Percentiles rank a stretch among this genome's conserved stretches.
Evolutionary conservation across 139 green algal genomes (phyloP).

Genomic region (Tetratostichococcus sp.): DNA sequence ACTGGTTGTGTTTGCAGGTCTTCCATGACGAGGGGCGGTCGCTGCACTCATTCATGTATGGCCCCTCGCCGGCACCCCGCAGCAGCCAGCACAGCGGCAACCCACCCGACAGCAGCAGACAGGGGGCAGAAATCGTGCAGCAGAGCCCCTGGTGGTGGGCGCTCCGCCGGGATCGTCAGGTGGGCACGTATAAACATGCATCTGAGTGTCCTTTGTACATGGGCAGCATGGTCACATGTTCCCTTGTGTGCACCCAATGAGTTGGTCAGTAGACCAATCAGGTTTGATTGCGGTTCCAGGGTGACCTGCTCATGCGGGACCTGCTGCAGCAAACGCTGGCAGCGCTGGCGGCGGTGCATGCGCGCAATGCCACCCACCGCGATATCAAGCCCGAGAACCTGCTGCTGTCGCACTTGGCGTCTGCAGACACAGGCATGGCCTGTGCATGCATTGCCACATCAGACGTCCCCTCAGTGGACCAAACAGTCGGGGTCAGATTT

Average conservation of each 20-base stretch:
- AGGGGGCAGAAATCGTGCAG: constrained; percentile 41
- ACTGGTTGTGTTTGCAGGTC: constrained; percentile 24
- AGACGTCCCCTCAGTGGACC: too few relatives aligned
- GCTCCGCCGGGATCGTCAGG: constrained; percentile 11
- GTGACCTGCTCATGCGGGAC: constrained; percentile 17
- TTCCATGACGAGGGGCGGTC: constrained; percentile 60
- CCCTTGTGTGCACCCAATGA: too few relatives aligned
- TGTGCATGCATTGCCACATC: too few relatives aligned
- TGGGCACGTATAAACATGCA: too few relatives aligned
- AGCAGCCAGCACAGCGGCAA: background rate
- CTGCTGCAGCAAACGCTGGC: constrained; percentile 56
- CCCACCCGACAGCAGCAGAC: background rate
- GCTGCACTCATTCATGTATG: constrained; percentile 71
- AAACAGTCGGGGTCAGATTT: too few relatives aligned
- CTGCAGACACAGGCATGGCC: background rate
- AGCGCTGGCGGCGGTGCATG: constrained; percentile 51
- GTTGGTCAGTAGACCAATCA: too few relatives aligned
- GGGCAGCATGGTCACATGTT: too few relatives aligned
- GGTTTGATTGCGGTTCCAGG: background rate
- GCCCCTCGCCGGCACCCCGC: constrained; percentile 5
- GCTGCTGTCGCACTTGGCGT: constrained; percentile 28
- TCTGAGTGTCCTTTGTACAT: too few relatives aligned
- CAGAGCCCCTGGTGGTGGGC: constrained; percentile 54
- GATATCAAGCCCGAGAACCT: constrained; percentile 78
- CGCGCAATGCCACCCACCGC: constrained; percentile 55